Conservation (phyloP, 2,329 filamentous ascomycete genomes). For the Calonectria crousiana region DNA sequence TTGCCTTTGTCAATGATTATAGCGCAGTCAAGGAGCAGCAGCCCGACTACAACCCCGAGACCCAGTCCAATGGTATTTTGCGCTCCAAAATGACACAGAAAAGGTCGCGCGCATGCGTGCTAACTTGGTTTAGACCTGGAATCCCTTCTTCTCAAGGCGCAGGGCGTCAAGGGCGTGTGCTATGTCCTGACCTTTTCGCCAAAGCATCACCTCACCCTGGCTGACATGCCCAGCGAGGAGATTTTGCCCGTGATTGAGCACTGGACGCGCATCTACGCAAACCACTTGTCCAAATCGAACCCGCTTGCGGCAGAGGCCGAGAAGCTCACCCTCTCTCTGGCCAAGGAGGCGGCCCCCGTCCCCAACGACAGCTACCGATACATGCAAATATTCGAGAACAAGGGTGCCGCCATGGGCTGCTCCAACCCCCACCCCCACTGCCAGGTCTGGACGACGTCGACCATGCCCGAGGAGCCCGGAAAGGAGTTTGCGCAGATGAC, state of each 20-base stretch:
- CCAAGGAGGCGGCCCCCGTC: conserved; percentile 49
- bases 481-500: conserved; percentile 83
- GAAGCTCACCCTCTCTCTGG: conserved; percentile 54
- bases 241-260: conserved; percentile 88
- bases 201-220: conserved; percentile 90
- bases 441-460: conserved; percentile 95
- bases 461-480: conserved; percentile 87
- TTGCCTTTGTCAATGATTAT: conserved; percentile 97
- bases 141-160: conserved; percentile 81
- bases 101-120: not conserved
- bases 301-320: conserved; percentile 64
- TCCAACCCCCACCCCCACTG: conserved; percentile 98
- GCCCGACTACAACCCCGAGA: conserved; percentile 73
- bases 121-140: conserved; percentile 70
- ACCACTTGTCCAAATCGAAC: conserved; percentile 80
- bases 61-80: conserved; percentile 51
- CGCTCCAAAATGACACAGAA: not conserved
- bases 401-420: conserved; percentile 97
- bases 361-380: conserved; percentile 87
- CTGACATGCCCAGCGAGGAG: conserved; percentile 82
- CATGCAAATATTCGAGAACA: conserved; percentile 99
- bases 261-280: conserved; percentile 91
- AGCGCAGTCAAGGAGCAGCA: conserved; percentile 96
- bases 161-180: conserved; percentile 93
- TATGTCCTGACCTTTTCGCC: conserved; percentile 97